A percentile compares a stretch with the other conserved stretches of the same genome.
phyloP scores from a whole-genome alignment of 495 filamentous ascomycete species.

The Penicillium riverlandense region DNA sequence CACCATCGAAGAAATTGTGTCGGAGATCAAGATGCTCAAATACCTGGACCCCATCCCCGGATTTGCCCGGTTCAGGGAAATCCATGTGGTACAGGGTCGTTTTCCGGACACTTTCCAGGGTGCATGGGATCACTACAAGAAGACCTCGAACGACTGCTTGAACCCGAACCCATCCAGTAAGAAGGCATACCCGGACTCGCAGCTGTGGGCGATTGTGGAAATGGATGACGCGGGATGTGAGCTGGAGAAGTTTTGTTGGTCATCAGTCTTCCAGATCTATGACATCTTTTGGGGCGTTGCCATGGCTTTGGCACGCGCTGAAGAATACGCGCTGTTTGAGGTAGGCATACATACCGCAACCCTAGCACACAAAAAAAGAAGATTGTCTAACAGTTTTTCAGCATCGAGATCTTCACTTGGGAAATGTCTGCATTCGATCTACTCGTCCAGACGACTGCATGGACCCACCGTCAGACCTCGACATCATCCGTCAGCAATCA shows the following conservation, averaged over 20 bases:
- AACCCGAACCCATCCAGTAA: conserved; percentile 60
- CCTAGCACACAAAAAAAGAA: too few species aligned
- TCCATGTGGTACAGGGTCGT: conserved; percentile 64
- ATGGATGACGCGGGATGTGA: conserved; percentile 81
- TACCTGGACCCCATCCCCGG: conserved; percentile 72
- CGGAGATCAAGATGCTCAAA: conserved; percentile 69
- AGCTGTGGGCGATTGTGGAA: conserved; percentile 76
- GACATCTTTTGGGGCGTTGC: conserved; percentile 81
- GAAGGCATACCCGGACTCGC: conserved; percentile 52
- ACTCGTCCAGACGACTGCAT: conserved; percentile 28
- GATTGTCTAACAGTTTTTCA: conserved; percentile 7
- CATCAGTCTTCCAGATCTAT: conserved; percentile 57
- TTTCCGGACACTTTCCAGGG: conserved; percentile 54
- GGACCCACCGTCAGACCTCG: conserved; percentile 24
- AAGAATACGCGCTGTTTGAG: conserved; percentile 69
- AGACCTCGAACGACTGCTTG: conserved; percentile 50
- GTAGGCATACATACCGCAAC: conserved; percentile 21
- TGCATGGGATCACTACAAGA: conserved; percentile 58
- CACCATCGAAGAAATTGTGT: conserved; percentile 45
- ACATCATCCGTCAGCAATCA: conserved; percentile 19
- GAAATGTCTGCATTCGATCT: conserved; percentile 70
- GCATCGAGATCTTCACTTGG: conserved; percentile 85
- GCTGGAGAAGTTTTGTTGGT: conserved; percentile 54
- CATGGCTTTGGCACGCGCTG: conserved; percentile 68
- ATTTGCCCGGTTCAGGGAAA: conserved; percentile 84